Base-by-base conservation (phyloP, 23 red algal genomes). In the Pyropia yezoensis region DNA sequence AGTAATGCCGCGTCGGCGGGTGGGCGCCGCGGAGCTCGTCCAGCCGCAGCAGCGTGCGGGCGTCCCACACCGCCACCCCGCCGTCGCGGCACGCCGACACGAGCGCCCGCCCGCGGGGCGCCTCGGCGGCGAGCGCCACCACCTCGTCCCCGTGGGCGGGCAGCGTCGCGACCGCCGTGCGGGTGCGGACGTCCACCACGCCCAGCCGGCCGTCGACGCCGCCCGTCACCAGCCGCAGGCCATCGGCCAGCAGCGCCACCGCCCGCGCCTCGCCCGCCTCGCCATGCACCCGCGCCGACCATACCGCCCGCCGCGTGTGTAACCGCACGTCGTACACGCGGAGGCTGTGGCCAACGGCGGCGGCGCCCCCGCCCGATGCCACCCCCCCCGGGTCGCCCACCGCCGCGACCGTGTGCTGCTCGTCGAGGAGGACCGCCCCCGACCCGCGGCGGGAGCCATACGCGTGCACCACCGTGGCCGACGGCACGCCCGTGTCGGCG, bases 61-160 rank as follows among this genome's bases (percentile, higher is more conserved):
- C 78, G 54, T 95, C 89, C 89, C 89, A 95, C 66, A 95, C 18
- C 62, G 78, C 69, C 26, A 85, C 74, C 20, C 78, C 79, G 11
- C 89, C 89, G 53, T 84, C 66, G 11, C 73, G 65, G 54, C 64
- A 80, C 9, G 71, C 89, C 21, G 78, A 75, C 18, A 87, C 74
- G 27, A 95, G 23, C 4, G 89, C 89, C 15, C 89, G 62, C 14
- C 79, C 89, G 32, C 79, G 65, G 8, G 78, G 80, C 50, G 71
- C 39, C 65, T 95, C 89, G 3, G 84, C 52, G 24, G 73, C 59
- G 22, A 95, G 27, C 25, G 73, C 79, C 20, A 72, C 78, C 21
- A 95, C 77, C 67, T 95, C 89, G 64, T 79, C 79, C n/a, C 21
- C 58, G 54, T 95, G 89, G 0, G 71, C 75, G 13, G 89, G 80